Conservation (phyloP, 2,329 filamentous ascomycete genomes). For the Colletotrichum echinochloae region DNA sequence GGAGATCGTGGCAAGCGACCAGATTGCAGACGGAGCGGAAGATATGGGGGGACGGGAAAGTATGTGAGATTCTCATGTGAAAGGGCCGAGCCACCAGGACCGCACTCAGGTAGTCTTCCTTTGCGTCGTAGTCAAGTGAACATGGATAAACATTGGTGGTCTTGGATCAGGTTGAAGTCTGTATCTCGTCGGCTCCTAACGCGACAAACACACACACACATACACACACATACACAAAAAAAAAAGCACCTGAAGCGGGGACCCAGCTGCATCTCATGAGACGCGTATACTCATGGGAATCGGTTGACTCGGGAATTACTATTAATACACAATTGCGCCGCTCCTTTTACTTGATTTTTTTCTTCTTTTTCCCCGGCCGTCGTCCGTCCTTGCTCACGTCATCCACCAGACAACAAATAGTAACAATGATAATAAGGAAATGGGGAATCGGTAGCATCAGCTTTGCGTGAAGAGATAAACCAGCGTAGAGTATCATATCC, state of each 20-base stretch:
- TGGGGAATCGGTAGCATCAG: slow-evolving; percentile 48
- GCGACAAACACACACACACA: too few species aligned
- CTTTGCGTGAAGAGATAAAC: slow-evolving; percentile 20
- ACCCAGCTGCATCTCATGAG: neutral
- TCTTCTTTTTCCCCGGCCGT: neutral
- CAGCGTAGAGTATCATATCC: slow-evolving; percentile 28
- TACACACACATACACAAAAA: too few species aligned
- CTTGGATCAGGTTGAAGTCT: too few species aligned
- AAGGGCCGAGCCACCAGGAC: neutral
- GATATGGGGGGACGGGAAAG: neutral
- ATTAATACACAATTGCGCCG: slow-evolving; percentile 34
- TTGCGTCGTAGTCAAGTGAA: too few species aligned
- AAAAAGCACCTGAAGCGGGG: too few species aligned
- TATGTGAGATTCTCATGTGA: neutral
- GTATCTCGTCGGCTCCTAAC: neutral
- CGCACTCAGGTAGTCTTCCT: too few species aligned
- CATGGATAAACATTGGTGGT: neutral
- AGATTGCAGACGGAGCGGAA: neutral
- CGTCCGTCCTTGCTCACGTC: neutral
- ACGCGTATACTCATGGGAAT: slow-evolving; percentile 1
- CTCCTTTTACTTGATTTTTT: neutral
- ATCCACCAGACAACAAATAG: slow-evolving; percentile 12
- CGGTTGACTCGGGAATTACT: slow-evolving; percentile 27
- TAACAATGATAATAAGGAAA: slow-evolving; percentile 6
- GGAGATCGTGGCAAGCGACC: neutral